A percentile compares a stretch with the other conserved stretches of the same genome.
Conservation (phyloP, 2,329 filamentous ascomycete species). For the Gnomoniopsis sp. region DNA sequence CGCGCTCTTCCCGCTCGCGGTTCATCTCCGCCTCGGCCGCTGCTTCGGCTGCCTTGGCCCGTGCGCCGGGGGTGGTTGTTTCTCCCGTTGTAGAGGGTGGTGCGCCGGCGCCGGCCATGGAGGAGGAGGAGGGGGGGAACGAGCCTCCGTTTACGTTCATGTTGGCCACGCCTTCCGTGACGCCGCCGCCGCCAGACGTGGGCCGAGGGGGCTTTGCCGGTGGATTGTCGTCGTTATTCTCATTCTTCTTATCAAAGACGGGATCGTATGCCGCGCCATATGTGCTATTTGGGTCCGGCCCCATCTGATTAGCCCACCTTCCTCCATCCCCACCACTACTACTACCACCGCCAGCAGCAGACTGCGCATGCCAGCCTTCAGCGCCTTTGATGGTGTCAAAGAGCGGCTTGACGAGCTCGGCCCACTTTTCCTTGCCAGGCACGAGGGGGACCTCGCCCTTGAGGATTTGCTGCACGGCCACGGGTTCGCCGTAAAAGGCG, state of each 20-base stretch:
- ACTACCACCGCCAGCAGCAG: neutral
- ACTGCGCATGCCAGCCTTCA: conserved; percentile 27
- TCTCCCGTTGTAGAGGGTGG: neutral
- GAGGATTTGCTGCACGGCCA: conserved; percentile 46
- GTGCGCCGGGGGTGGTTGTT: conserved; percentile 12
- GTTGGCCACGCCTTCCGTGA: conserved; percentile 10
- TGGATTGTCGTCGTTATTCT: neutral
- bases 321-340: no score
- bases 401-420: conserved; percentile 28
- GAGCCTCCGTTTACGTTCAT: conserved; percentile 14
- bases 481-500: conserved; percentile 70
- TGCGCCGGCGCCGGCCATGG: neutral
- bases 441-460: conserved; percentile 36
- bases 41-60: conserved; percentile 24
- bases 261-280: conserved; percentile 12
- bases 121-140: neutral
- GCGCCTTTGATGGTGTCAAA: conserved; percentile 34
- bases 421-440: conserved; percentile 27
- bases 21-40: conserved; percentile 20
- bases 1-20: conserved; percentile 10
- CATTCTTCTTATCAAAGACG: neutral
- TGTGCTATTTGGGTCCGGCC: neutral
- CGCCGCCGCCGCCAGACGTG: conserved; percentile 2
- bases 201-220: conserved; percentile 8
- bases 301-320: conserved; percentile 15